Evolutionary conservation across 192 early-diverging fungal genomes (phyloP).

Genomic region (Chytriomyces sp.): DNA sequence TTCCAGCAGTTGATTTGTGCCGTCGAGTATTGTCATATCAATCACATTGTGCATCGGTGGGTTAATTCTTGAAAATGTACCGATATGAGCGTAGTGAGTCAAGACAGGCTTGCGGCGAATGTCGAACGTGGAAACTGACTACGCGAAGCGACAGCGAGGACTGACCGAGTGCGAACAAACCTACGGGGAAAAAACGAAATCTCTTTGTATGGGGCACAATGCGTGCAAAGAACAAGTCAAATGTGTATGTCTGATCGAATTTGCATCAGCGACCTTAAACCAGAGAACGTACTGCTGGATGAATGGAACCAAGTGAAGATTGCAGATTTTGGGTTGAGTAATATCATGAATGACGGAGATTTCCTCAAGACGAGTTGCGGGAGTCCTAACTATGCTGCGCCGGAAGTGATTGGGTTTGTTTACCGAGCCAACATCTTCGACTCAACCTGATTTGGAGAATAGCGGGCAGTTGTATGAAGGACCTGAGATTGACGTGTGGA

Average conservation of each 20-base stretch:
- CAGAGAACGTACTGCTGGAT: conserved; percentile 61
- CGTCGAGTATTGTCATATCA: conserved; percentile 61
- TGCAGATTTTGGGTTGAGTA: conserved; percentile 62
- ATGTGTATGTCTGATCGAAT: not conserved
- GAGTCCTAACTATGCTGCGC: conserved; percentile 58
- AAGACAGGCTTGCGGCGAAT: not conserved
- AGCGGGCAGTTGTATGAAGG: conserved; percentile 78
- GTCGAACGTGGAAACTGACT: not conserved
- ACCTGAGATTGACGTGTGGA: conserved; percentile 99
- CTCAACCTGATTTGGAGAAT: not conserved
- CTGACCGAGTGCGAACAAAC: not conserved
- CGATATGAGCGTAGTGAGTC: not conserved
- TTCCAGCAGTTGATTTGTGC: conserved; percentile 63
- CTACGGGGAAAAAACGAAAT: not conserved
- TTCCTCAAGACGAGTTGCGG: conserved; percentile 55
- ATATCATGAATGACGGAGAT: conserved; percentile 56
- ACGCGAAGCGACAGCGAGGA: not conserved
- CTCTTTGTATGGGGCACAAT: not conserved
- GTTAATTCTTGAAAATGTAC: conserved; percentile 5
- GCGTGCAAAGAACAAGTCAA: not conserved
- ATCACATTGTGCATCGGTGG: conserved; percentile 59
- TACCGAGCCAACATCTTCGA: not conserved
- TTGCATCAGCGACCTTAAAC: conserved; percentile 55
- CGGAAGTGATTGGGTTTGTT: conserved; percentile 73
- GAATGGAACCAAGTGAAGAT: conserved; percentile 60